Conservation (phyloP, 495 filamentous ascomycete genomes). For the Neurospora pannonica region DNA sequence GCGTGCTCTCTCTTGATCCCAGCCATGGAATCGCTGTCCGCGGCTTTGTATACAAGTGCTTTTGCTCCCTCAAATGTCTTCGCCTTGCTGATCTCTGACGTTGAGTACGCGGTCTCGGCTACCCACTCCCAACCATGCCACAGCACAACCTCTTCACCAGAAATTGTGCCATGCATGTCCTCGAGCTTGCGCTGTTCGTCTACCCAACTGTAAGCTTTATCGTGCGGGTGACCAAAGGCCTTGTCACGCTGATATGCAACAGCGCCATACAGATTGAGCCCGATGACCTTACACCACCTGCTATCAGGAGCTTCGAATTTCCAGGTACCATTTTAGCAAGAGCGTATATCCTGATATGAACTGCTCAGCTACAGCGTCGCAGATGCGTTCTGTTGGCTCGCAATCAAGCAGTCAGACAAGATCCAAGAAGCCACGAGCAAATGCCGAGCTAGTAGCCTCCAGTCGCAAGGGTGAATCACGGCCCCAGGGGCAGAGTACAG, state of each 20-base stretch:
- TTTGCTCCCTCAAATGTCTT: neutral
- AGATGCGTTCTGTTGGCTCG: neutral
- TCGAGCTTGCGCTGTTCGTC: neutral
- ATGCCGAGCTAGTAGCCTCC: neutral
- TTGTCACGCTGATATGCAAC: neutral
- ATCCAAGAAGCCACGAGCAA: neutral
- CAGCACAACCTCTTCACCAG: neutral
- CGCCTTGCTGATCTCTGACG: neutral
- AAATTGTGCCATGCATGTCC: neutral
- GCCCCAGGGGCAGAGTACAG: neutral
- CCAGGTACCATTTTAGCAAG: neutral
- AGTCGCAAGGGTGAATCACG: neutral
- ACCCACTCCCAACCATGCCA: neutral
- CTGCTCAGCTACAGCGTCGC: neutral
- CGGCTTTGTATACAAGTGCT: neutral
- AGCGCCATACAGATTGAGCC: neutral
- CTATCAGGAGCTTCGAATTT: too few species aligned
- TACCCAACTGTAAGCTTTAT: neutral
- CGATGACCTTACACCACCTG: too few species aligned
- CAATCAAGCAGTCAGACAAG: neutral
- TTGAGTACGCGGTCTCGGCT: neutral
- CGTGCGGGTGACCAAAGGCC: neutral
- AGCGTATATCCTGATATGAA: neutral
- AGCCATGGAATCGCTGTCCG: neutral
- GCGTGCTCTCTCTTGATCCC: neutral